Evolutionary conservation across 192 early-diverging fungal species (phyloP).

Genomic region (Gonapodya prolifera): DNA sequence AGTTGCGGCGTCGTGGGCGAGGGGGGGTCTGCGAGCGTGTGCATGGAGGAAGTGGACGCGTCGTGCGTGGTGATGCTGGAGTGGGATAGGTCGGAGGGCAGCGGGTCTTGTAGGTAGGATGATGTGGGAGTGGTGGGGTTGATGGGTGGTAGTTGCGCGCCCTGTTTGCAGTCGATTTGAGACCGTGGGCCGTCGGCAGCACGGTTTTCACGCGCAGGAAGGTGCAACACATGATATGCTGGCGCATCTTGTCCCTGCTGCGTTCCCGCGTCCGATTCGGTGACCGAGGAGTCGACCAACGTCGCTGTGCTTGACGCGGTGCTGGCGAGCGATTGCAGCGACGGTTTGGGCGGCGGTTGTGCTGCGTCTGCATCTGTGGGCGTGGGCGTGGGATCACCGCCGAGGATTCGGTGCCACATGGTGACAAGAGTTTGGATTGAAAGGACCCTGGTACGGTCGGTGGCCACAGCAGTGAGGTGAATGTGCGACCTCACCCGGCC

Average conservation of each 20-base stretch:
- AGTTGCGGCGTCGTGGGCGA: not conserved
- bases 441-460: too few species aligned
- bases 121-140: not conserved
- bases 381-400: not conserved
- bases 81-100: not conserved
- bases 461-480: too few species aligned
- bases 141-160: not conserved
- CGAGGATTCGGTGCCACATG: not conserved
- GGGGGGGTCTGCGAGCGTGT: not conserved
- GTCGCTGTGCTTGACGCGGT: not conserved
- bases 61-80: not conserved
- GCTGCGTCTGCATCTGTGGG: not conserved
- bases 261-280: not conserved
- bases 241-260: not conserved
- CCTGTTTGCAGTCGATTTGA: not conserved
- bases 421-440: too few species aligned
- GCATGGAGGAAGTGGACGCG: not conserved
- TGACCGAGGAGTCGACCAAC: not conserved
- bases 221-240: not conserved
- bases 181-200: not conserved
- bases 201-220: not conserved
- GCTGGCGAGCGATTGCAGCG: not conserved
- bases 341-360: not conserved
- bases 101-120: not conserved
- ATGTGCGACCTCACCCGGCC: too few species aligned